Evolutionary conservation across 441 rosid species (phyloP), one percentile per base, ranked within the genome.

Genomic region (Pelargonium citronellum): DNA sequence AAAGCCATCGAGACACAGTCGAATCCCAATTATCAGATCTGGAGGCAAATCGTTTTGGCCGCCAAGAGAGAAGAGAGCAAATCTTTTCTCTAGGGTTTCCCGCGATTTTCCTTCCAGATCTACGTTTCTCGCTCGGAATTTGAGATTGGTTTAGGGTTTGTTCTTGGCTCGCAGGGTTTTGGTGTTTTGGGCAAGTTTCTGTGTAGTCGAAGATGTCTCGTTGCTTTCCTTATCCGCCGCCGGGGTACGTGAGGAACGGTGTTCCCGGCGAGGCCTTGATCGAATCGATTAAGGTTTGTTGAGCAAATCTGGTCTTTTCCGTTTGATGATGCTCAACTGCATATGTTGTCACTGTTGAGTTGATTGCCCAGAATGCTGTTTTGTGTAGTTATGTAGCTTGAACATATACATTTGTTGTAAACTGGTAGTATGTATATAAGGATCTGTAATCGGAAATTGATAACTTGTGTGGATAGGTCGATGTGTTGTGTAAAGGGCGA

Each of bases 201-300:
- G 2, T 57, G 20, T 57, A 27, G 11, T 57, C 62, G 62, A 74
- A 43, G 41, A 88, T 92, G 96, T 83, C 98, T 64, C 85, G 87
- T 71, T 87, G 89, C 85, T 88, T 81, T 75, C 87, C 91, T 68
- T 87, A 77, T 67, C 81, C 78, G 55, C 81, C 80, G 65, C 77
- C 78, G 15, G 75, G 78, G 67, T 67, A 79, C 71, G 58, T 68
- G 64, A 73, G 78, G 77, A 79, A 76, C 74, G 85, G 82, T 20
- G 73, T 72, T 58, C 60, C 80, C 69, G 70, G 73, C 71, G 83
- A 80, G 70, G 77, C 86, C 80, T 82, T 81, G 86, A 80, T 81
- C 80, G 78, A 83, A 64, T 79, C 89, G 76, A 81, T 83, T 79
- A 83, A 93, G 98, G 97, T 93, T 86, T 57, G 96, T 87, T 80